Base-by-base conservation (phyloP, 1,284 basidiomycete species). In the Microbotryum saponariae region DNA sequence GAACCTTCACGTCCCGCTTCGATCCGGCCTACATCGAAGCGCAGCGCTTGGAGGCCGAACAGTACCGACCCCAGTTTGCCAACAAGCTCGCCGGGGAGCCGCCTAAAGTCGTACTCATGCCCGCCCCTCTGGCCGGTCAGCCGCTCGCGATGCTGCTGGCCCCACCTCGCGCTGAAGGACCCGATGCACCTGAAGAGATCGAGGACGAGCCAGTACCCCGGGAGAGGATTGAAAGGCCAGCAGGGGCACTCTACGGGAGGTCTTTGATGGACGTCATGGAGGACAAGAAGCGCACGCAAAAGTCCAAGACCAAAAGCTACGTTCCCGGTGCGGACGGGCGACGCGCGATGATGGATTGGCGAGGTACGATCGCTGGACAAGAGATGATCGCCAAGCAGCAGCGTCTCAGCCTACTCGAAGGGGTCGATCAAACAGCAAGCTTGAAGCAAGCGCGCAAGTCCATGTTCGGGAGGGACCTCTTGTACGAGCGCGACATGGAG, bases 231-330 rank as follows among this genome's bases (percentile, higher is more conserved):
- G 29, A 51, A 16, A 57, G 63, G 1, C 63, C 68, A 0, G 65
- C 68, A 0, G 68, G 68, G 10, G 63, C 62, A 27, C 58, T 69
- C 3, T 69, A 69, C 54, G 68, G 68, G 20, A 58, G 68, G 4
- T 60, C 57, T 4, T 33, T 69, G 37, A 58, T 69, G 61, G 68
- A 67, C 50, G 65, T 67, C 23, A 62, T 69, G 45, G 63, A 58
- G 2, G 68, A 69, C 44, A 46, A 66, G 8, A 56, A 59, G 21
- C 54, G 51, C 8, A 7, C 55, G 14, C 44, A 59, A 20, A 63
- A 63, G 46, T 52, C 48, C 1, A 57, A 61, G 51, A 54, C 57
- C 46, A 33, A 56, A 44, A 59, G 62, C 6, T 67, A 60, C 54
- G 54, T 64, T n/a, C 60, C 63, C 0, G 65, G 61, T 3, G 51